Evolutionary conservation across 2,329 filamentous ascomycete genomes (phyloP).

Genomic region (Chaetomium strumarium): DNA sequence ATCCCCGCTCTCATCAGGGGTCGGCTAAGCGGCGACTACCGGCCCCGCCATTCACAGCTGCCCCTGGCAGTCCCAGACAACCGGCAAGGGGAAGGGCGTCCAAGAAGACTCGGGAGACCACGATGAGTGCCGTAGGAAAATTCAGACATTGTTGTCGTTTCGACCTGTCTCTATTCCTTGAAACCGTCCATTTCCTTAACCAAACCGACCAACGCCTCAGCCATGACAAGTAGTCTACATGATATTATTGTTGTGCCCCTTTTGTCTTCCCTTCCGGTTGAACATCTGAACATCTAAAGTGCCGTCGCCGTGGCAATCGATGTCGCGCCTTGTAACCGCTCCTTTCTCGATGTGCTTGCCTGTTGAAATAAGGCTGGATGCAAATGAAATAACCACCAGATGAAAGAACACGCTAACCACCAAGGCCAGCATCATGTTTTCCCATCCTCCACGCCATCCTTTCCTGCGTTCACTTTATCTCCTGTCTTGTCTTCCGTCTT

Average conservation of each 20-base stretch:
- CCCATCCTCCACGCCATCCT: constrained; percentile 5
- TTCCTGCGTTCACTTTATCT: constrained; percentile 13
- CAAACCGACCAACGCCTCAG: constrained; percentile 13
- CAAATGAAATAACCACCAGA: background rate
- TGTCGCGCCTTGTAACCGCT: background rate
- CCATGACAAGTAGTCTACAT: constrained; percentile 17
- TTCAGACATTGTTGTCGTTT: background rate
- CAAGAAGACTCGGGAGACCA: background rate
- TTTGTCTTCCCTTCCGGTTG: constrained; percentile 13
- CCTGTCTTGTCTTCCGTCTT: constrained; percentile 13
- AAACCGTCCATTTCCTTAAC: constrained; percentile 4
- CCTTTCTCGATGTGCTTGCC: background rate
- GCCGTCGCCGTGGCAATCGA: background rate
- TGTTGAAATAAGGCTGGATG: background rate
- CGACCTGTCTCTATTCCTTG: background rate
- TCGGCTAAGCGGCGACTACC: constrained; percentile 2
- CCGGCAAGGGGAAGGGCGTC: background rate
- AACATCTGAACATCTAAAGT: constrained; percentile 9
- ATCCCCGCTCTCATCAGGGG: background rate
- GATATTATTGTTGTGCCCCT: constrained; percentile 13
- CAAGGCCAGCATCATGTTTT: constrained; percentile 10
- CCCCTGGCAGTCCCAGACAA: background rate
- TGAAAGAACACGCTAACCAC: background rate
- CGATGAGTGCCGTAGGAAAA: too few relatives aligned
- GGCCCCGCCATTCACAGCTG: background rate